Base-by-base conservation (phyloP, 1,284 basidiomycete species). In the Austroboletus niveus region DNA sequence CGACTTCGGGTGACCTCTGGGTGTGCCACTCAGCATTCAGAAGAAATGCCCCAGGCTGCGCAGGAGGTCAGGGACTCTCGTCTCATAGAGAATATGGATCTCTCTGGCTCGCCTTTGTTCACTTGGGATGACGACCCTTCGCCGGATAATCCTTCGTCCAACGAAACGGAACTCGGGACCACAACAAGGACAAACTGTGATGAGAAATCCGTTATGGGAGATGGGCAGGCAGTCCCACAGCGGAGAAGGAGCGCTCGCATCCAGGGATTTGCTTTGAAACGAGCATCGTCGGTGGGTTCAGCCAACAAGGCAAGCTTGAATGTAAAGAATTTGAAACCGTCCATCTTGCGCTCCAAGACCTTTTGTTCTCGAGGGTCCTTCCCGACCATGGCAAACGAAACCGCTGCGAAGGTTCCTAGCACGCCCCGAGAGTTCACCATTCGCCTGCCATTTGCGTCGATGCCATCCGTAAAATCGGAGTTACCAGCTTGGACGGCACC, bases 191-290 rank as follows among this genome's bases (percentile, higher is more conserved):
- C 22, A 24, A 24, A 24, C 10, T 1, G 32, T 12, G 17, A 8
- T 11, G 40, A 27, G 22, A 29, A 8, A 17, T 8, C 17, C 5
- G 22, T 24, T 24, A 31, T 50, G 12, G 45, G n/a, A 38, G 41
- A 5, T 2, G 36, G 8, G 9, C 24, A 47, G 20, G 44, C 31
- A 3, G 43, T 45, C 10, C 24, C 52, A 27, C 52, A 55, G 12
- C 57, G 56, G 32, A 64, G 63, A 46, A 53, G 64, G 42, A 70
- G 68, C 40, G 52, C 54, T 32, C 68, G 65, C 20, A 66, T 69
- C 40, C 52, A 51, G 34, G 57, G 56, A 38, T 45, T 60, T 8
- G 36, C 45, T 8, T 38, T 63, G 15, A 63, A 51, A 42, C 63
- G 55, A 40, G 41, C 41, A 0, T 53, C 52, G 15, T 60, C 54